Percentiles rank a stretch among this genome's conserved stretches.
phyloP scores from a whole-genome alignment of 139 green algal species.

The Raphidocelis subcapitata region DNA sequence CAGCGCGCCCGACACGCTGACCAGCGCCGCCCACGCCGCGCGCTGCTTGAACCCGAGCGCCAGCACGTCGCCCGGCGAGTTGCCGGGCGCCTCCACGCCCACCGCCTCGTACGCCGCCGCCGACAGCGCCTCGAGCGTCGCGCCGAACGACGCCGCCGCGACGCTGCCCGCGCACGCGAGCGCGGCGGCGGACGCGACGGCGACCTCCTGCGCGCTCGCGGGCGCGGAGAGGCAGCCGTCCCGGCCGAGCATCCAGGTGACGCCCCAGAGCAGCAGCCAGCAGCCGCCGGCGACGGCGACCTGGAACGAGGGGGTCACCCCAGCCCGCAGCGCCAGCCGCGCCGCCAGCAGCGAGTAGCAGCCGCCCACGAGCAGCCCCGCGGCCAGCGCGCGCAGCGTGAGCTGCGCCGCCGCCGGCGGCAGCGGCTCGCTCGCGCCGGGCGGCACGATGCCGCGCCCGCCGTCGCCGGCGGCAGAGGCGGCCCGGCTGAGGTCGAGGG shows the following conservation, averaged over 20 bases:
- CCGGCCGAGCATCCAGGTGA: conserved; percentile 5
- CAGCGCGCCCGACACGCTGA: conserved; percentile 14
- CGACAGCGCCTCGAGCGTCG: conserved; percentile 15
- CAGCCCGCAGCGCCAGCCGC: no score
- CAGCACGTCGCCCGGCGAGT: conserved; percentile 7
- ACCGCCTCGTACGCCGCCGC: conserved; percentile 1
- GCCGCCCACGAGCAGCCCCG: no score
- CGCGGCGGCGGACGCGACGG: conserved; percentile 17
- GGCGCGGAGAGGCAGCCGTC: conserved; percentile 13
- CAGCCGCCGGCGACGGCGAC: conserved; percentile 13
- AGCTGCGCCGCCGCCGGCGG: no score
- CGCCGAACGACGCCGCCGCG: conserved; percentile 12
- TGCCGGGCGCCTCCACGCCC: not conserved
- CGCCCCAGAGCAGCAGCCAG: conserved; percentile 9
- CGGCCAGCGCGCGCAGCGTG: no score
- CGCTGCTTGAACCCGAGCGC: conserved; percentile 3
- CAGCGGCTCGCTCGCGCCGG: no score
- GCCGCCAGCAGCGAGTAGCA: no score
- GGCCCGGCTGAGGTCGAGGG: no score
- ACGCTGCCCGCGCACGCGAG: conserved; percentile 10
- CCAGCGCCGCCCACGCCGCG: conserved; percentile 14
- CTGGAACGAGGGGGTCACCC: no score
- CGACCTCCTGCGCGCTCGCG: conserved; percentile 16
- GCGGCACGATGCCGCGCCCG: no score
- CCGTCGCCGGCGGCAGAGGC: no score